Conservation (phyloP, 805 yeast genomes). For the Torulaspora maleeae region DNA sequence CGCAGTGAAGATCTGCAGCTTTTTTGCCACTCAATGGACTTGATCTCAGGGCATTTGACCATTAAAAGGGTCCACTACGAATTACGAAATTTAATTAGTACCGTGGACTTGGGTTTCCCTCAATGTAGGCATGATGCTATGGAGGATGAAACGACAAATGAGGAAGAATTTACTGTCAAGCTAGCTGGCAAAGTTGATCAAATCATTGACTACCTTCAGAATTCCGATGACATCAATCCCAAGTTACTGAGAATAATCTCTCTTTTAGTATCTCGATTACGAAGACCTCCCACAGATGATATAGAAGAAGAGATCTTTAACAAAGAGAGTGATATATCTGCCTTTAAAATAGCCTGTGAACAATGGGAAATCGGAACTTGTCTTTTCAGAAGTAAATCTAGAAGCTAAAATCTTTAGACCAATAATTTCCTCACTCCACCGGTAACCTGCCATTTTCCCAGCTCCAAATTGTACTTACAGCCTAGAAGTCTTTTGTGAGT, state of each 20-base stretch:
- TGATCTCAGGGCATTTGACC: not conserved
- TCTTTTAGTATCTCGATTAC: conserved; percentile 20
- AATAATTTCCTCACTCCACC: conserved; percentile 73
- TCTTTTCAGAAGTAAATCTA: not conserved
- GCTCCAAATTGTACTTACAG: conserved; percentile 57
- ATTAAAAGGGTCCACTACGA: conserved; percentile 5
- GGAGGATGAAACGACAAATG: not conserved
- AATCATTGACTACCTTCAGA: conserved; percentile 21
- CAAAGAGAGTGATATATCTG: conserved; percentile 26
- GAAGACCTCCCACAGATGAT: conserved; percentile 23
- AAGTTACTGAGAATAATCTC: conserved; percentile 21
- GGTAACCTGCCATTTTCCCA: conserved; percentile 67
- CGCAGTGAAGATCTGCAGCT: conserved; percentile 1
- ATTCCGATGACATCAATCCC: conserved; percentile 1
- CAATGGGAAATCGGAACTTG: conserved; percentile 28
- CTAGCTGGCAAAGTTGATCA: conserved; percentile 17
- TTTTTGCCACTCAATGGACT: conserved; percentile 3
- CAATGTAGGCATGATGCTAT: not conserved
- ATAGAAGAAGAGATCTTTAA: conserved; percentile 25
- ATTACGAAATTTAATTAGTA: not conserved
- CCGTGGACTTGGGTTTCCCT: not conserved
- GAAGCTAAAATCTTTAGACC: conserved; percentile 37
- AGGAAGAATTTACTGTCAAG: conserved; percentile 9
- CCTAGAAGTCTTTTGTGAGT: conserved; percentile 69
- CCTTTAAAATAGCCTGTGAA: conserved; percentile 24